These are phyloP conservation scores for Isoetes taiwanensis DNA, from an alignment of 75 land plant genomes.

Conservation along the genomic window DNA sequence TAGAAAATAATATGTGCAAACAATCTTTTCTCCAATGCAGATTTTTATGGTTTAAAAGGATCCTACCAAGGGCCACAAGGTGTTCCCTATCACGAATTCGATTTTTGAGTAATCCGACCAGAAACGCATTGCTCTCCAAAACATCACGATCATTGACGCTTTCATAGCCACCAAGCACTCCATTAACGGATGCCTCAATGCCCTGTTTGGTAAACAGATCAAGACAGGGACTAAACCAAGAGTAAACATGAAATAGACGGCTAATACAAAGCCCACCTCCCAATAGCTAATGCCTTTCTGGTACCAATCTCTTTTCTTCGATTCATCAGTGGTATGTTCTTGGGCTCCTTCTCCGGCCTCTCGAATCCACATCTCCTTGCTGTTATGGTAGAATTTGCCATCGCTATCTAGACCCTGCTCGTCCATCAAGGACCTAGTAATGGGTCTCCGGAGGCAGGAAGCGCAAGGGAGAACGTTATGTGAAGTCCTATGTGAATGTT, in stretches of 20 bases:
- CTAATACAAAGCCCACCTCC: constrained; percentile 4
- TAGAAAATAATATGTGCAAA: too few relatives aligned
- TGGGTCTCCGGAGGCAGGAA: too few relatives aligned
- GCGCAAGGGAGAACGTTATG: too few relatives aligned
- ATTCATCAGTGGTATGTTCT: background rate
- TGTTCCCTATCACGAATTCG: background rate
- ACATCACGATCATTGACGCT: background rate
- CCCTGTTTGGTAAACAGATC: background rate
- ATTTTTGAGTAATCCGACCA: background rate
- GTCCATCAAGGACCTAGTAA: background rate
- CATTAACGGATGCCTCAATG: background rate
- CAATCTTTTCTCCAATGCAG: too few relatives aligned
- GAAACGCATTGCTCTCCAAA: constrained; percentile 3
- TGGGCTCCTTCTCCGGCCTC: constrained; percentile 1
- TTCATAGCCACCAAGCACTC: background rate
- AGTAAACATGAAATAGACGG: too few relatives aligned
- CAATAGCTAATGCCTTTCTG: constrained; percentile 3
- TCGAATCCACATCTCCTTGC: background rate
- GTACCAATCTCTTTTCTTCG: constrained; percentile 1
- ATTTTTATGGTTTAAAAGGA: too few relatives aligned
- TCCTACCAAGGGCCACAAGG: background rate
- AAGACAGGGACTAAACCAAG: background rate
- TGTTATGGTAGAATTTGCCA: background rate
- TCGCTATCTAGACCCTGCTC: background rate
- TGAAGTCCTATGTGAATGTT: too few relatives aligned